Conservation (phyloP, 2,329 filamentous ascomycete species). For the Fusarium graminum region DNA sequence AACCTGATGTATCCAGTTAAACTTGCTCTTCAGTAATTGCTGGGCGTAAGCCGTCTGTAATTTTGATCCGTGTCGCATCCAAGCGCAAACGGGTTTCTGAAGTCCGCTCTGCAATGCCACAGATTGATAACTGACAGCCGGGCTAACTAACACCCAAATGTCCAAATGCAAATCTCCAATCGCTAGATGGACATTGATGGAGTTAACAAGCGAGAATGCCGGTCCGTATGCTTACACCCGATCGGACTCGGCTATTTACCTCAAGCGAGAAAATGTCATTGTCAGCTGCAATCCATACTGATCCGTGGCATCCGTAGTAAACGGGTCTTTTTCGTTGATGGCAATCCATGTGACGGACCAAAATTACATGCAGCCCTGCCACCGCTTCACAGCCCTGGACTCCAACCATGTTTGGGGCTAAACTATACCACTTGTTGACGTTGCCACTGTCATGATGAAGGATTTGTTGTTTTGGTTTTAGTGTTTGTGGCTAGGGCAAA, state of each 20-base stretch:
- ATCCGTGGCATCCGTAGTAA: constrained; percentile 48
- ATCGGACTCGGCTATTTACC: constrained; percentile 43
- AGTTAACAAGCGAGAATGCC: constrained; percentile 41
- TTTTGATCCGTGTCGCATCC: constrained; percentile 23
- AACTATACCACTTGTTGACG: constrained; percentile 23
- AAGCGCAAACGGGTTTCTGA: constrained; percentile 18
- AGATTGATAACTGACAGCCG: constrained; percentile 30
- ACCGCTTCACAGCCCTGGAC: constrained; percentile 4
- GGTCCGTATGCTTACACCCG: constrained; percentile 40
- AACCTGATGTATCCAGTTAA: not conserved
- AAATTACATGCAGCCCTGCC: constrained; percentile 46
- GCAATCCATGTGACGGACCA: constrained; percentile 46
- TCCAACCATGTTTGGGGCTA: constrained; percentile 17
- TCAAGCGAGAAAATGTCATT: constrained; percentile 26
- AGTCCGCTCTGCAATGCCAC: constrained; percentile 4
- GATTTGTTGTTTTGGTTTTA: constrained; percentile 30
- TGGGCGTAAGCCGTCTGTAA: constrained; percentile 24
- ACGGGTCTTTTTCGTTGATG: constrained; percentile 50
- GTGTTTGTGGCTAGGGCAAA: constrained; percentile 38
- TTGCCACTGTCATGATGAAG: constrained; percentile 34
- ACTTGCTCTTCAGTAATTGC: not conserved
- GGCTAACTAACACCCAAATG: constrained; percentile 12
- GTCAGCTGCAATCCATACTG: constrained; percentile 39
- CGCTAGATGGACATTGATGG: constrained; percentile 27
- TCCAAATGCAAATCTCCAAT: constrained; percentile 13